Evolutionary conservation across 2,329 filamentous ascomycete species (phyloP).

Genomic region (Kalmusia sp.): DNA sequence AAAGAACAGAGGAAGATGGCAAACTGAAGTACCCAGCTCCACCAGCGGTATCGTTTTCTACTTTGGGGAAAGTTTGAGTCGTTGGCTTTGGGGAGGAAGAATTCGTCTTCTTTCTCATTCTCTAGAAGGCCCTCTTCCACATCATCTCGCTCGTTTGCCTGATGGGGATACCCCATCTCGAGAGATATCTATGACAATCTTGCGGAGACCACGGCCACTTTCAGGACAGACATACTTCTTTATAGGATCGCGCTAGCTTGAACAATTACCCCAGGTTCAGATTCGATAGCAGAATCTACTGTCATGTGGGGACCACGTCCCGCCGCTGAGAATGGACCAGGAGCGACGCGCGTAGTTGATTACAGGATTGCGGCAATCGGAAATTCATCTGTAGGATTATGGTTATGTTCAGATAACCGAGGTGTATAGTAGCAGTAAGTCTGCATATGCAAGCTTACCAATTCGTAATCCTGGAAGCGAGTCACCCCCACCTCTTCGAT

Average conservation of each 20-base stretch:
- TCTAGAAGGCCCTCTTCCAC: not conserved
- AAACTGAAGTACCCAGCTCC: not conserved
- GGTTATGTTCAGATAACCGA: too few species aligned
- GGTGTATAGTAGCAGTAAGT: not conserved
- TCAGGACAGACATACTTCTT: not conserved
- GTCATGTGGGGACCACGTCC: too few species aligned
- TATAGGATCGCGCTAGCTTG: too few species aligned
- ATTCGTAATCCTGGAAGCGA: not conserved
- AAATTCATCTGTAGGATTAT: not conserved
- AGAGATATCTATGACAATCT: not conserved
- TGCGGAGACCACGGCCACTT: not conserved
- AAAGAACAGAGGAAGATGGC: not conserved
- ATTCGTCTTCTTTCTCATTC: not conserved
- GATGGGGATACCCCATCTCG: not conserved
- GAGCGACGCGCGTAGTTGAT: too few species aligned
- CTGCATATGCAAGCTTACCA: not conserved
- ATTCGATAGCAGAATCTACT: too few species aligned
- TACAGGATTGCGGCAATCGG: not conserved
- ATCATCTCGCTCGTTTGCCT: not conserved
- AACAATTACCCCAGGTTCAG: too few species aligned
- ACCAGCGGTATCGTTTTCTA: not conserved
- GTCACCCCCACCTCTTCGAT: not conserved
- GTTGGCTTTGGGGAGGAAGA: not conserved
- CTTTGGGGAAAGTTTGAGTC: not conserved
- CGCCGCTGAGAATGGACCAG: too few species aligned